Evolutionary conservation across 106 monocot genomes (phyloP).

Genomic region (Amphibolis antarctica): DNA sequence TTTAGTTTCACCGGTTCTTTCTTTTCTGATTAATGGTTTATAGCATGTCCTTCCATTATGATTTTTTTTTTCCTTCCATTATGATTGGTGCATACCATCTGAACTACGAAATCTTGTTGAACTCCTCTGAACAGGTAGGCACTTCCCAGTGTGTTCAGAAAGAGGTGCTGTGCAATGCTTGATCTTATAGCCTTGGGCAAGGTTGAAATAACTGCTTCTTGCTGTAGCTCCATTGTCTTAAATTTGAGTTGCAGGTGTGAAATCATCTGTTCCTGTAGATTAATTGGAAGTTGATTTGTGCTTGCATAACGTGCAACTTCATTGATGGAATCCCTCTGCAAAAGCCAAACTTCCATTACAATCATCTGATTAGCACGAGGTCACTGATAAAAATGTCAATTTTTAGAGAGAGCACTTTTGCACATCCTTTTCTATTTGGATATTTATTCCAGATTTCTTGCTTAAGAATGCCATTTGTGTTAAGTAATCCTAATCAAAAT

Average conservation of each 20-base stretch:
- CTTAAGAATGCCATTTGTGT: too few relatives aligned
- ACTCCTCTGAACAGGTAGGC: constrained; percentile 52
- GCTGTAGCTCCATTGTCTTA: constrained; percentile 45
- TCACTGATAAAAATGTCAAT: too few relatives aligned
- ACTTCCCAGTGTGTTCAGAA: constrained; percentile 20
- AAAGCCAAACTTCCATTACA: neutral
- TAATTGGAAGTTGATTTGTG: constrained; percentile 33
- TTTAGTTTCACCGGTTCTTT: too few relatives aligned
- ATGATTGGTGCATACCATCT: constrained; percentile 26
- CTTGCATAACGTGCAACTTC: constrained; percentile 28
- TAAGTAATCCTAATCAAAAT: too few relatives aligned
- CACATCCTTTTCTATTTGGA: too few relatives aligned
- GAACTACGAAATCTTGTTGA: constrained; percentile 34
- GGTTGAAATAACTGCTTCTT: constrained; percentile 32
- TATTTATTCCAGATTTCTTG: too few relatives aligned
- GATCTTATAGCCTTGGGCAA: constrained; percentile 61
- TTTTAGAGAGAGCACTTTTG: too few relatives aligned
- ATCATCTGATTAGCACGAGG: neutral
- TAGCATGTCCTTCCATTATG: too few relatives aligned
- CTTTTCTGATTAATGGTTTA: too few relatives aligned
- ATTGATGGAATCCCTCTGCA: constrained; percentile 36
- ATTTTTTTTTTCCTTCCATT: too few relatives aligned
- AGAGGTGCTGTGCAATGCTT: constrained; percentile 55
- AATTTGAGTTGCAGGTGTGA: constrained; percentile 49
- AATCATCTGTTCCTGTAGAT: constrained; percentile 38